A percentile compares a stretch with the other conserved stretches of the same genome.
These are phyloP conservation scores for Ochromonadaceae sp. DNA, from an alignment of 352 stramenopile genomes.

Conservation along the genomic window DNA sequence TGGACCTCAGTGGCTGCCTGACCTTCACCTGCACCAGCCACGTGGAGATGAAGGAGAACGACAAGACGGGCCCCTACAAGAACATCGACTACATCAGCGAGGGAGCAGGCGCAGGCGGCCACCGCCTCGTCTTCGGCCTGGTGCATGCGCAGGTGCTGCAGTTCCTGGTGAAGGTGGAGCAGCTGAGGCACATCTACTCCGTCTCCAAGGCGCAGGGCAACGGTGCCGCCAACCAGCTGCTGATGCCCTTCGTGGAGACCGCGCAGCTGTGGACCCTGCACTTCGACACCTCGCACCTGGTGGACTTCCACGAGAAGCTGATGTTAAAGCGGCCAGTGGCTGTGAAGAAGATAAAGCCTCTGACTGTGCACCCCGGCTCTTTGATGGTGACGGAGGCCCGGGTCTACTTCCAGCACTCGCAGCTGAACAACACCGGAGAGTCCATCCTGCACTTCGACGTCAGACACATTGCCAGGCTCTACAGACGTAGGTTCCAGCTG, in stretches of 20 bases:
- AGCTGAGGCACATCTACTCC: slow-evolving; percentile 30
- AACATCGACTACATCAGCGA: slow-evolving; percentile 12
- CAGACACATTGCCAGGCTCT: slow-evolving; percentile 46
- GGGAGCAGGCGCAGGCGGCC: slow-evolving; percentile 24
- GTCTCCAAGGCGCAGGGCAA: slow-evolving; percentile 41
- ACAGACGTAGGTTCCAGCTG: slow-evolving; percentile 67
- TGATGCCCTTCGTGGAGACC: slow-evolving; percentile 45
- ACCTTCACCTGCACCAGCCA: slow-evolving; percentile 43
- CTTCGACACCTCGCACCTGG: slow-evolving; percentile 51
- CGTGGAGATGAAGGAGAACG: slow-evolving; percentile 51
- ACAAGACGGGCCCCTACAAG: slow-evolving; percentile 42
- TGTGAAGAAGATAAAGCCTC: slow-evolving; percentile 55
- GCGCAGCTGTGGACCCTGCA: slow-evolving; percentile 33
- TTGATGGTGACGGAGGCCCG: slow-evolving; percentile 66
- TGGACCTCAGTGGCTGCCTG: slow-evolving; percentile 35
- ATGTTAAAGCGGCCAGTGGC: slow-evolving; percentile 38
- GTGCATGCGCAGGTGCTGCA: slow-evolving; percentile 44
- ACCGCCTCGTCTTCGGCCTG: slow-evolving; percentile 50
- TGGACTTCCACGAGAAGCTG: slow-evolving; percentile 57
- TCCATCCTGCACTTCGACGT: slow-evolving; percentile 62
- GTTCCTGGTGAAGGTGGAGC: slow-evolving; percentile 45
- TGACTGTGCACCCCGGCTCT: slow-evolving; percentile 61
- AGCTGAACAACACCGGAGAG: slow-evolving; percentile 73
- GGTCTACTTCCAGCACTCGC: slow-evolving; percentile 75
- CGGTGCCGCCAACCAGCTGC: slow-evolving; percentile 43